These are phyloP conservation scores for Daldinia loculata DNA, from an alignment of 495 filamentous ascomycete genomes.

Conservation along the genomic window DNA sequence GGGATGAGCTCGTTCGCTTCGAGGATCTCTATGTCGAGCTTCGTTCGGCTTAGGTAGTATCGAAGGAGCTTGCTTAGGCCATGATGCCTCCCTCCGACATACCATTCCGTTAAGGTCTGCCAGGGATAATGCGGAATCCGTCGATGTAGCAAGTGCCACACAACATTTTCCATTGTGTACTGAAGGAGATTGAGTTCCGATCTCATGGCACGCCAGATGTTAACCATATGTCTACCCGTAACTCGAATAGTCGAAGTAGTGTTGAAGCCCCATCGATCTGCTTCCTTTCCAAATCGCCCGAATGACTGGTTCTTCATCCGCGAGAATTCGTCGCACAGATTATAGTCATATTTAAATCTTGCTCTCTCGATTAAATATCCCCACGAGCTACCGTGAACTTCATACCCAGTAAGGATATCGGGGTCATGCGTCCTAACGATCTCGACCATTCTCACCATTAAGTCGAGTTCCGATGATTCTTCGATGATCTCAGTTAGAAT, in stretches of 20 bases:
- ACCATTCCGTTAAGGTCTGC: conserved; percentile 82
- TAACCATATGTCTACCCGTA: conserved; percentile 94
- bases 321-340: conserved; percentile 89
- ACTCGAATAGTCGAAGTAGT: conserved; percentile 86
- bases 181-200: conserved; percentile 88
- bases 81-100: conserved; percentile 68
- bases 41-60: conserved; percentile 79
- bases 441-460: conserved; percentile 83
- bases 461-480: conserved; percentile 81
- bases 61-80: conserved; percentile 79
- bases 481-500: conserved; percentile 70
- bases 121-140: conserved; percentile 90
- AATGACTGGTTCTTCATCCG: conserved; percentile 83
- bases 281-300: conserved; percentile 83
- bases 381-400: conserved; percentile 93
- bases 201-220: conserved; percentile 96
- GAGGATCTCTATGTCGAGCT: conserved; percentile 87
- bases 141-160: conserved; percentile 89
- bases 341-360: conserved; percentile 83
- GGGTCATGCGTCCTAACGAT: conserved; percentile 87
- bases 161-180: conserved; percentile 97
- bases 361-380: conserved; percentile 95
- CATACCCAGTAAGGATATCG: conserved; percentile 94
- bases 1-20: conserved; percentile 89
- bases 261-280: conserved; percentile 91